Percentiles rank a stretch among this genome's conserved stretches.
Conservation (phyloP, 805 yeast genomes). For the Candida vaughaniae region DNA sequence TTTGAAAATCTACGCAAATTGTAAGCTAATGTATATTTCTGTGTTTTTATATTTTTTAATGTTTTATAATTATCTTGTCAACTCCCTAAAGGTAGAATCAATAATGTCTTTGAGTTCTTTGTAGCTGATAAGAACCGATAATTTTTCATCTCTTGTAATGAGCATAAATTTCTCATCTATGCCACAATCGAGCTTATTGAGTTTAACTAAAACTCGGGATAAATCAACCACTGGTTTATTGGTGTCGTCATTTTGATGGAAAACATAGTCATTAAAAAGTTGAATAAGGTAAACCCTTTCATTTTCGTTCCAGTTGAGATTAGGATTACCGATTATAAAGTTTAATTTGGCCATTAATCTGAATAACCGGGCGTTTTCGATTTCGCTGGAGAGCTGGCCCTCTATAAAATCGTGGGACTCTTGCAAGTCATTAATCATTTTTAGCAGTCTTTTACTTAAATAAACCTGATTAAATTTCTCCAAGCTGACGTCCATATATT, state of each 20-base stretch:
- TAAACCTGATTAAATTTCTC: conserved; percentile 21
- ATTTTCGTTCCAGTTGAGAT: conserved; percentile 60
- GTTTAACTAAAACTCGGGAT: conserved; percentile 71
- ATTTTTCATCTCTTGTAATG: conserved; percentile 81
- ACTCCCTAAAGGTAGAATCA: conserved; percentile 62
- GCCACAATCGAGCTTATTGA: conserved; percentile 93
- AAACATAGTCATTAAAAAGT: conserved; percentile 79
- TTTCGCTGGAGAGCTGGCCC: conserved; percentile 61
- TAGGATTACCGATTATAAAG: conserved; percentile 70
- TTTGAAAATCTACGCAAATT: too few species aligned
- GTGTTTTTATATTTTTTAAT: background rate
- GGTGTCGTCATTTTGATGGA: conserved; percentile 75
- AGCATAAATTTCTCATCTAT: conserved; percentile 78
- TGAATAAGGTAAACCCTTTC: conserved; percentile 64
- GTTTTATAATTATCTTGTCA: conserved; percentile 16
- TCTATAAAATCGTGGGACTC: conserved; percentile 58
- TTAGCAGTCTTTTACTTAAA: conserved; percentile 21
- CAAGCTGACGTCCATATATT: conserved; percentile 23
- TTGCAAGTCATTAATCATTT: conserved; percentile 51
- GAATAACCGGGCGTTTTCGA: conserved; percentile 86
- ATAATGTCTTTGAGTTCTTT: conserved; percentile 75
- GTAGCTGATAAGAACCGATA: conserved; percentile 80
- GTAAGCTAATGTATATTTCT: too few species aligned
- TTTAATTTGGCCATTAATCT: conserved; percentile 79
- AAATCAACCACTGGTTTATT: conserved; percentile 81